phyloP scores from a whole-genome alignment of 805 yeast genomes.

The Wickerhamomyces silvicola region DNA sequence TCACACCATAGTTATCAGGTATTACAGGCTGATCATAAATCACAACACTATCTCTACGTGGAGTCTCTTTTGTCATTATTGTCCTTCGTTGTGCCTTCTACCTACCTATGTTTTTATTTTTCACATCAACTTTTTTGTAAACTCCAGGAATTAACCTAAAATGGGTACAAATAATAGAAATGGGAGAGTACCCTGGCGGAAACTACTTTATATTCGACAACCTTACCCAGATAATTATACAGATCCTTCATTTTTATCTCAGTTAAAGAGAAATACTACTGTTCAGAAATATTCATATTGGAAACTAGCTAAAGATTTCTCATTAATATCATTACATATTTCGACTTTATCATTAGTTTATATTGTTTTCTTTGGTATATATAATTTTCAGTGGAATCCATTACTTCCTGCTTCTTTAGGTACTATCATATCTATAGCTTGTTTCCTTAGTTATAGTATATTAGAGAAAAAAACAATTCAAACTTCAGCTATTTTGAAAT shows the following conservation, averaged over 20 bases:
- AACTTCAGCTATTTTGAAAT: slow-evolving; percentile 39
- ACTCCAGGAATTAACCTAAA: no score
- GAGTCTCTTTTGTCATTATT: no score
- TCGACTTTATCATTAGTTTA: slow-evolving; percentile 58
- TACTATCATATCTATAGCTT: slow-evolving; percentile 28
- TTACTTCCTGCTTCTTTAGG: slow-evolving; percentile 32
- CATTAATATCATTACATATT: slow-evolving; percentile 60
- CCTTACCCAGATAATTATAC: slow-evolving; percentile 91
- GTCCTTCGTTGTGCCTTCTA: no score
- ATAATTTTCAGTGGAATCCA: slow-evolving; percentile 45
- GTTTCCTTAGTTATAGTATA: slow-evolving; percentile 20
- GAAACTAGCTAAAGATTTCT: slow-evolving; percentile 65
- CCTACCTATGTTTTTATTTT: no score
- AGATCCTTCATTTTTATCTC: slow-evolving; percentile 73
- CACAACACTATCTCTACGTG: no score
- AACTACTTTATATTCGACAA: slow-evolving; percentile 78
- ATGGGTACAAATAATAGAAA: no score
- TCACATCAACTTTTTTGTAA: no score
- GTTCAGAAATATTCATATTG: slow-evolving; percentile 60
- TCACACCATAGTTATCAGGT: neutral
- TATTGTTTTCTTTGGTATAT: slow-evolving; percentile 60
- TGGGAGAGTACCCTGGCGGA: slow-evolving; percentile 76
- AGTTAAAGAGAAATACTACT: slow-evolving; percentile 68
- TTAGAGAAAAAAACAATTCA: neutral
- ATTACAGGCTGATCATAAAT: no score